Conservation (phyloP, 768 basidiomycete species). For the Lactarius trivialis region DNA sequence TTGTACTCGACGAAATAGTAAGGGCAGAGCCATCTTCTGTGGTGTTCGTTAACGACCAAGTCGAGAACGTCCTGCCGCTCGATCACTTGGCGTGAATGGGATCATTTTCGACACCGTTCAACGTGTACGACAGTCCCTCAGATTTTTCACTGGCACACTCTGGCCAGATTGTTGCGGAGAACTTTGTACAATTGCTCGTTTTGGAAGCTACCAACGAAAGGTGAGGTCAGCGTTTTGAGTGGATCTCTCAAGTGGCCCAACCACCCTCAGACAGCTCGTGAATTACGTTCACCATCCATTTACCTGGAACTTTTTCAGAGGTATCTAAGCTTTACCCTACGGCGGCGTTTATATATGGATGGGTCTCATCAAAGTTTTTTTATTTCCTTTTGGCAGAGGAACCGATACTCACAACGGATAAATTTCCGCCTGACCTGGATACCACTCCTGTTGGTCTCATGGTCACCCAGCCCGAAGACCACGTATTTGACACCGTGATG, state of each 20-base stretch:
- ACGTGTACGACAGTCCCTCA: slow-evolving; percentile 40
- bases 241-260: neutral
- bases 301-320: slow-evolving; percentile 53
- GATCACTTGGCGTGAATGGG: slow-evolving; percentile 50
- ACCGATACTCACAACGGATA: slow-evolving; percentile 38
- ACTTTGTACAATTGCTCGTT: slow-evolving; percentile 54
- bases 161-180: slow-evolving; percentile 40
- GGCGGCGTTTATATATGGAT: slow-evolving; percentile 22
- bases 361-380: neutral
- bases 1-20: slow-evolving; percentile 43
- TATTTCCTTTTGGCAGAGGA: slow-evolving; percentile 30
- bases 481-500: slow-evolving; percentile 39
- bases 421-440: slow-evolving; percentile 50
- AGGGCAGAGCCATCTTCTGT: slow-evolving; percentile 40
- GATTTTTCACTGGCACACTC: slow-evolving; percentile 40
- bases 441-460: slow-evolving; percentile 51
- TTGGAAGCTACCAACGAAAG: slow-evolving; percentile 43
- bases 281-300: slow-evolving; percentile 33
- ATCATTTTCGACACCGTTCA: slow-evolving; percentile 42
- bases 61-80: slow-evolving; percentile 54
- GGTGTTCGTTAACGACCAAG: slow-evolving; percentile 56
- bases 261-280: slow-evolving; percentile 35
- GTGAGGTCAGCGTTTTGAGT: slow-evolving; percentile 26
- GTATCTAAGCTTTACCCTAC: slow-evolving; percentile 35
- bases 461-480: slow-evolving; percentile 31